These are phyloP conservation scores for Gentiana dahurica DNA, from an alignment of 257 asterid genomes.

Conservation along the genomic window DNA sequence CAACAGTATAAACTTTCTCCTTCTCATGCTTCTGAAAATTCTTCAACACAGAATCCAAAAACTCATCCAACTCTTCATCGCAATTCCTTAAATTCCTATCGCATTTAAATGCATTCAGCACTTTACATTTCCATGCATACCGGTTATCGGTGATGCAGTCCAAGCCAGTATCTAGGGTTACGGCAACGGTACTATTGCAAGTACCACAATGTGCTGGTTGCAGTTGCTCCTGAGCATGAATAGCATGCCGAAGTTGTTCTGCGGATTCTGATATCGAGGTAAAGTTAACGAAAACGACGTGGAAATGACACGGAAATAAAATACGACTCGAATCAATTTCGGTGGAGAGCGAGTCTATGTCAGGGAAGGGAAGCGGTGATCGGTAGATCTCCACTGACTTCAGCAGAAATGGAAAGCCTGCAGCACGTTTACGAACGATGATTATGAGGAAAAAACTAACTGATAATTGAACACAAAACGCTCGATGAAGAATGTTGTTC, in stretches of 20 bases:
- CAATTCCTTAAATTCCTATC: constrained; percentile 17
- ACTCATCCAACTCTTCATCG: constrained; percentile 51
- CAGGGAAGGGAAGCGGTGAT: constrained; percentile 81
- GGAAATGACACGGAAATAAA: constrained; percentile 66
- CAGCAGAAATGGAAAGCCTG: constrained; percentile 66
- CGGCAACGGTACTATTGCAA: constrained; percentile 46
- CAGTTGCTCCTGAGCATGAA: constrained; percentile 36
- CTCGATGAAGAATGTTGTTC: background rate
- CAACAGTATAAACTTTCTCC: constrained; percentile 51
- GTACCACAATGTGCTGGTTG: constrained; percentile 44
- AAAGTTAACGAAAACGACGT: constrained; percentile 44
- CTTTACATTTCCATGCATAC: constrained; percentile 51
- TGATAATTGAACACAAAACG: background rate
- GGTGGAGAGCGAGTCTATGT: constrained; percentile 56
- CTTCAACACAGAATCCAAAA: constrained; percentile 36
- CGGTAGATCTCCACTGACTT: constrained; percentile 85
- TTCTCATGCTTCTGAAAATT: constrained; percentile 9
- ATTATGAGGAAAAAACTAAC: background rate
- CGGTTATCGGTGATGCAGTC: constrained; percentile 22
- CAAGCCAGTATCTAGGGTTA: constrained; percentile 40
- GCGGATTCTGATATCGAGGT: constrained; percentile 16
- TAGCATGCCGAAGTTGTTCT: constrained; percentile 38
- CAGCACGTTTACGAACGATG: background rate
- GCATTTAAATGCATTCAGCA: constrained; percentile 29
- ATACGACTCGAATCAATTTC: constrained; percentile 49